Conservation (phyloP, 2,329 filamentous ascomycete genomes). For the Colletotrichum ledebouriae region DNA sequence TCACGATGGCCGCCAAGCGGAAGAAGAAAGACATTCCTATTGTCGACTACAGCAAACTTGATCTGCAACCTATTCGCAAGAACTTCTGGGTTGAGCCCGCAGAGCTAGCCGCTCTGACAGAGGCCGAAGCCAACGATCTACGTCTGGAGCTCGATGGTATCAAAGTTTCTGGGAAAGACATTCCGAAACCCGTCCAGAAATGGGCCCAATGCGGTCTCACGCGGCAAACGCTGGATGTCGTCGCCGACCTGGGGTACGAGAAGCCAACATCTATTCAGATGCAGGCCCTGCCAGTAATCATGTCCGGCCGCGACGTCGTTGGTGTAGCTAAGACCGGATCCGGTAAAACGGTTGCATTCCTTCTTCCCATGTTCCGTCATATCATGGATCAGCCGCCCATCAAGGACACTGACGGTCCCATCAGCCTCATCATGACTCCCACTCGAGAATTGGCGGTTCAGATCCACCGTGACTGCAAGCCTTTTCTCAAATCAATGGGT, state of each 20-base stretch:
- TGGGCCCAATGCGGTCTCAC: conserved; percentile 97
- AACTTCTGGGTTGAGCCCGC: conserved; percentile 94
- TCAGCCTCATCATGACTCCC: conserved; percentile 91
- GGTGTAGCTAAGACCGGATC: conserved; percentile 98
- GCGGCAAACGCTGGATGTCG: conserved; percentile 86
- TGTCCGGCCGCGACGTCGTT: conserved; percentile 96
- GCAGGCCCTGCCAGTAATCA: conserved; percentile 93
- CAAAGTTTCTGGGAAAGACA: conserved; percentile 88
- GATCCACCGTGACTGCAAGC: conserved; percentile 94
- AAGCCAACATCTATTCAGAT: conserved; percentile 94
- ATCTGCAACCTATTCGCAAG: conserved; percentile 89
- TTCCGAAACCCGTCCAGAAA: conserved; percentile 94
- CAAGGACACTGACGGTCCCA: conserved; percentile 86
- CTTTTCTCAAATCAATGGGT: conserved; percentile 88
- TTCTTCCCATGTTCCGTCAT: conserved; percentile 97
- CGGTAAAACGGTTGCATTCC: conserved; percentile 95
- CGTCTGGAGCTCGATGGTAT: conserved; percentile 94
- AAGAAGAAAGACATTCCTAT: conserved; percentile 97
- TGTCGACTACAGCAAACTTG: conserved; percentile 87
- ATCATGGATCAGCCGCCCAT: conserved; percentile 93
- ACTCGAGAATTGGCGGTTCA: conserved; percentile 94
- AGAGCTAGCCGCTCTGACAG: conserved; percentile 85
- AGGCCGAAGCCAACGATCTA: conserved; percentile 85
- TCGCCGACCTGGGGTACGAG: conserved; percentile 85
- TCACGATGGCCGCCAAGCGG: conserved; percentile 71